phyloP scores from a whole-genome alignment of 352 stramenopile species.

The Globisporangium middletonii region DNA sequence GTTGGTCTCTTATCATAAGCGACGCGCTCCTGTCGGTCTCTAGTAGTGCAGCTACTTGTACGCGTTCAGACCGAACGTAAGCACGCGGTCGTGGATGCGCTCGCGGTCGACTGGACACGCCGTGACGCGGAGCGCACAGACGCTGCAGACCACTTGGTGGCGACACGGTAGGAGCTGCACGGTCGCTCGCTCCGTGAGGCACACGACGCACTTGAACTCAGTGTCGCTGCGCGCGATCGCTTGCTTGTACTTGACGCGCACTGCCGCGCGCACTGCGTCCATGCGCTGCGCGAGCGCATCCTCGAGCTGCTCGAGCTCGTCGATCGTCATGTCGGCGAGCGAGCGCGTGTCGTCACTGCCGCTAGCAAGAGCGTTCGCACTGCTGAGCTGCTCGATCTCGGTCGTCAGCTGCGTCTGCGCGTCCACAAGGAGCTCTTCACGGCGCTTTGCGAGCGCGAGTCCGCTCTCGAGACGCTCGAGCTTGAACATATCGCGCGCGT shows the following conservation, averaged over 20 bases:
- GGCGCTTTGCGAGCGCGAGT: conserved; percentile 28
- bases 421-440: conserved; percentile 19
- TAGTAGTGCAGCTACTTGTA: conserved; percentile 14
- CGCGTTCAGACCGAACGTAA: conserved; percentile 52
- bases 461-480: conserved; percentile 22
- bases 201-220: conserved; percentile 45
- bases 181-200: conserved; percentile 33
- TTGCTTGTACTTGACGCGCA: conserved; percentile 25
- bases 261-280: conserved; percentile 21
- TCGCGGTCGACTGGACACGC: conserved; percentile 56
- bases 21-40: no score
- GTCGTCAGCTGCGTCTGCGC: conserved; percentile 27
- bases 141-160: conserved; percentile 55
- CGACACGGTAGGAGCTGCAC: conserved; percentile 54
- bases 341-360: conserved; percentile 7
- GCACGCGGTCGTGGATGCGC: conserved; percentile 52
- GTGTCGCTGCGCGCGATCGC: conserved; percentile 15
- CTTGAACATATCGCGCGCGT: conserved; percentile 18
- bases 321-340: conserved; percentile 22
- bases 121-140: conserved; percentile 41
- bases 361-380: conserved; percentile 22
- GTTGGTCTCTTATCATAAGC: no score
- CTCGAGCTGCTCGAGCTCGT: conserved; percentile 43
- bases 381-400: conserved; percentile 16
- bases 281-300: conserved; percentile 19